These are phyloP conservation scores for Barbarea vulgaris DNA, from an alignment of 345 rosid species.

Conservation along the genomic window DNA sequence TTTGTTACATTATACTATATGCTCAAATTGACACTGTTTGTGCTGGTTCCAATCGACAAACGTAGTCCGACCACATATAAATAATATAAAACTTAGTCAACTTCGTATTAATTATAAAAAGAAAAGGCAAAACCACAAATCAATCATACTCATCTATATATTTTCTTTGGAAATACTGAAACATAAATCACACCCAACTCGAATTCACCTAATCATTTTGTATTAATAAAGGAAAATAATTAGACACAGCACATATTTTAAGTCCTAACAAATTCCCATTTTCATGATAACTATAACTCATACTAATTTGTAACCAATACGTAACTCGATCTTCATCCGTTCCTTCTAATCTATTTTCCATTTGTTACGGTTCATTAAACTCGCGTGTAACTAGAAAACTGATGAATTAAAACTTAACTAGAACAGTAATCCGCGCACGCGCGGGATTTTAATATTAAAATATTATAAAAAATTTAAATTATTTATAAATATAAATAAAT, in stretches of 20 bases:
- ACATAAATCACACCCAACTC: slow-evolving; percentile 31
- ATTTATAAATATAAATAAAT: no score
- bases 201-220: slow-evolving; percentile 12
- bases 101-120: slow-evolving; percentile 1
- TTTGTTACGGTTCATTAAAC: slow-evolving; percentile 22
- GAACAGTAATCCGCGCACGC: no score
- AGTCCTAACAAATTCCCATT: background rate
- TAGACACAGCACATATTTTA: slow-evolving; percentile 1
- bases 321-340: slow-evolving; percentile 4
- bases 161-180: background rate
- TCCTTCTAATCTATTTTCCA: background rate
- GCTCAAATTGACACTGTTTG: slow-evolving; percentile 18
- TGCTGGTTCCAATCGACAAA: slow-evolving; percentile 22
- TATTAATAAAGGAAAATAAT: slow-evolving; percentile 6
- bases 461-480: no score
- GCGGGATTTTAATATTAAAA: no score
- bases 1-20: background rate
- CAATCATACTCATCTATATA: background rate
- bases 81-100: slow-evolving; percentile 19
- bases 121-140: background rate
- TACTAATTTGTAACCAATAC: background rate
- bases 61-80: no score
- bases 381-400: slow-evolving; percentile 4
- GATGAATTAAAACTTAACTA: background rate
- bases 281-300: slow-evolving; percentile 14